Base-by-base conservation (phyloP, 805 yeast genomes). In the Candida vaughaniae region DNA sequence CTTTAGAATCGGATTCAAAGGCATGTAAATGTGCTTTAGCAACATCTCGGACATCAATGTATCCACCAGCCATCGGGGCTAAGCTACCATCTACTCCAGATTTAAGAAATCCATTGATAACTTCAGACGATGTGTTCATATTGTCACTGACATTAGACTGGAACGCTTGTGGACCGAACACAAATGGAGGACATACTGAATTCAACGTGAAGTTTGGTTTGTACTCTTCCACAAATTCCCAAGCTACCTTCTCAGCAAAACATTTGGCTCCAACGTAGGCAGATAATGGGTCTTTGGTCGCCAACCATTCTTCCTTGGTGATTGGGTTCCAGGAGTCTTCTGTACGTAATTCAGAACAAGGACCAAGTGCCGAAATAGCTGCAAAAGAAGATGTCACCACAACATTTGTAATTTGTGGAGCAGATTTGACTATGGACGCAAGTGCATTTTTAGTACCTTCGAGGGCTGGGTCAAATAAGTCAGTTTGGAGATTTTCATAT, bases 41-140 rank as follows among this genome's bases (percentile, higher is more conserved):
- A 27, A 75, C 82, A 49, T 81, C 85, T 49, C 84, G 67, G 5
- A 80, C 85, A 53, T 80, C 83, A 25, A 74, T 64, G 31, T 51
- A 66, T n/a, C 46, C 49, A 29, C 48, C 47, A 1, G n/a, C 14
- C 7, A 12, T 18, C 3, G 5, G 12, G 1, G 54, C 45, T 39
- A 55, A n/a, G 14, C 38, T 27, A 34, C 53, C 47, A 33, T 33
- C 35, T 15, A 49, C 42, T 23, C 31, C 49, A 42, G 47, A 55
- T 40, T 47, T 66, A 49, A 49, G 59, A 28, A 37, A 57, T 34
- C 11, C 34, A 39, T 55, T 64, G 32, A 56, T 43, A 25, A 60
- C 32, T 27, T 60, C 62, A 46, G 58, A 49, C 19, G 52, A 58
- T 25, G 49, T 49, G 46, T 60, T 51, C 48, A 51, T 46, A 14